A percentile compares a stretch with the other conserved stretches of the same genome.
Evolutionary conservation across 441 rosid species (phyloP).

Genomic region (Erodium texanum): DNA sequence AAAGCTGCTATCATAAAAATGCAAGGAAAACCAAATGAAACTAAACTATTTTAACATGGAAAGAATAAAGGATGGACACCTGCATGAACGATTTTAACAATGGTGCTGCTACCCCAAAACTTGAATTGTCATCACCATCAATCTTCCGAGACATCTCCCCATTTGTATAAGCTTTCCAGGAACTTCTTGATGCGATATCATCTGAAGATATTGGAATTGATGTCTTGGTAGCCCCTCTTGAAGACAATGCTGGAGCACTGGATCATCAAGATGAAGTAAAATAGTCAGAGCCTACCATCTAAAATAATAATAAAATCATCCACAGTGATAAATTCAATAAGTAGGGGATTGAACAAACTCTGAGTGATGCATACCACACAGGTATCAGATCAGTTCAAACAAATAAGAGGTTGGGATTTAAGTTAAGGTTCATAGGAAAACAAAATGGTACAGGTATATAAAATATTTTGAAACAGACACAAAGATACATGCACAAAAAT

Average conservation of each 20-base stretch:
- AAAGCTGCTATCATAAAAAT: background rate
- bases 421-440: background rate
- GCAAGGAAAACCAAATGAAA: background rate
- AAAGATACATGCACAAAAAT: background rate
- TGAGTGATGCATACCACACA: background rate
- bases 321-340: background rate
- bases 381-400: background rate
- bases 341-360: background rate
- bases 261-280: slow-evolving; percentile 14
- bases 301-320: slow-evolving; percentile 9
- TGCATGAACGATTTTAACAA: slow-evolving; percentile 91
- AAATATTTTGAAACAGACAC: background rate
- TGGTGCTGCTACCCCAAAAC: slow-evolving; percentile 75
- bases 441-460: background rate
- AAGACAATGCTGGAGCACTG: slow-evolving; percentile 80
- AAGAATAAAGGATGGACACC: slow-evolving; percentile 29
- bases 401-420: background rate
- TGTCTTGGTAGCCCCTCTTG: slow-evolving; percentile 53
- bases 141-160: slow-evolving; percentile 55
- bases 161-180: slow-evolving; percentile 56
- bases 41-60: background rate
- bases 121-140: slow-evolving; percentile 53
- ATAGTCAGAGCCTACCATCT: slow-evolving; percentile 16
- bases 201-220: slow-evolving; percentile 39
- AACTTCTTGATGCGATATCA: slow-evolving; percentile 45